Evolutionary conservation across 805 yeast species (phyloP), one percentile per base, ranked within the genome.

Genomic region (Suhomyces sp.): DNA sequence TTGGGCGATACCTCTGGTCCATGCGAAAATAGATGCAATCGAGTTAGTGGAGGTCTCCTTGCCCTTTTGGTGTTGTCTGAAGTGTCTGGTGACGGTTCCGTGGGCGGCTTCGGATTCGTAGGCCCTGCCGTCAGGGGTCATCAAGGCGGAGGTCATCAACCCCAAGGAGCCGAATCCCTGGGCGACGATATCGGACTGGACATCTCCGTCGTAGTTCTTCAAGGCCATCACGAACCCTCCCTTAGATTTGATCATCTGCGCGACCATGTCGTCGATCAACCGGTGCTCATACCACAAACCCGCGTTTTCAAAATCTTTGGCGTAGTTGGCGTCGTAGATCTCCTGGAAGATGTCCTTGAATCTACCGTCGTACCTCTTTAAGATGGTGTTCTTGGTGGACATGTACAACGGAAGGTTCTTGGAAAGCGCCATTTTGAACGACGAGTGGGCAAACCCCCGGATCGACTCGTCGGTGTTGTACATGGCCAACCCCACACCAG

Each of bases 91-190:
- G 57, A 88, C 94, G 15, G 94, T 88, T 62, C 94, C 94, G 65
- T 88, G 94, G 33, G 94, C 94, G 54, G 93, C 93, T 70, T 88
- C 94, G 55, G 88, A 79, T 74, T 88, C 94, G 61, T 85, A 88
- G n/a, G 91, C 83, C 68, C 86, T 86, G 42, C 94, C 94, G 71
- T 88, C 93, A 49, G 93, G 92, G 15, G 93, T 85, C 75, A 87
- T 84, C 58, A 88, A 79, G 41, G 85, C 89, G 9, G 94, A 88
- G 8, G 94, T 87, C 94, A 88, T 88, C 58, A 88, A 78, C 50
- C 94, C 94, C 58, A 88, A 75, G 2, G 93, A 87, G 23, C 94
- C 94, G 59, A 88, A 88, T 46, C 94, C 94, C 72, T 88, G 94
- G 4, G 94, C 94, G 52, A 88, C 92, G 57, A 88, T 87, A 68